phyloP scores from a whole-genome alignment of 176 grass and related monocot genomes.

The Paspalum notatum region DNA sequence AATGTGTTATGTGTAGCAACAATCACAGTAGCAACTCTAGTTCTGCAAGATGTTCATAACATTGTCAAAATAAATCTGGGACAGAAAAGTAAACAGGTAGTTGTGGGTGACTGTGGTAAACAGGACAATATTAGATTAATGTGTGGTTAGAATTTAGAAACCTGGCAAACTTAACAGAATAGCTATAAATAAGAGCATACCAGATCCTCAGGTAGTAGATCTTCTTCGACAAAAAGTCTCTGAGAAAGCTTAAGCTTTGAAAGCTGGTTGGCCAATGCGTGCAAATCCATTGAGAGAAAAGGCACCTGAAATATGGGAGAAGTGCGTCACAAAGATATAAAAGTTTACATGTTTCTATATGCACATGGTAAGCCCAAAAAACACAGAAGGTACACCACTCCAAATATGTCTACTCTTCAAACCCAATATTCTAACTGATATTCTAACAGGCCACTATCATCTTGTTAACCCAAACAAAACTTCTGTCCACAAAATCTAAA shows the following conservation, averaged over 20 bases:
- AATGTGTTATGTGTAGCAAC: not conserved
- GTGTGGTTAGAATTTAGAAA: slow-evolving; percentile 11
- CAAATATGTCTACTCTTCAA: not conserved
- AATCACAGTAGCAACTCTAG: slow-evolving; percentile 5
- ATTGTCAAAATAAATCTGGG: not conserved
- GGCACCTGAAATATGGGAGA: slow-evolving; percentile 68
- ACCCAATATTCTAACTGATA: not conserved
- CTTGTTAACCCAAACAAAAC: slow-evolving; percentile 12
- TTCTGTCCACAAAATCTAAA: not conserved
- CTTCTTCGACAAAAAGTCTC: slow-evolving; percentile 84
- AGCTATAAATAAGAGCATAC: slow-evolving; percentile 42
- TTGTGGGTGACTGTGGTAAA: not conserved
- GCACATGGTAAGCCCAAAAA: not conserved
- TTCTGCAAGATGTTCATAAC: slow-evolving; percentile 1
- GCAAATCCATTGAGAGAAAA: slow-evolving; percentile 89
- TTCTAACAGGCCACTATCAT: not conserved
- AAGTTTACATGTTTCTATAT: not conserved
- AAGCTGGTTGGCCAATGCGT: slow-evolving; percentile 72
- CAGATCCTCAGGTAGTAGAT: slow-evolving; percentile 67
- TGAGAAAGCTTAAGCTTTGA: slow-evolving; percentile 73
- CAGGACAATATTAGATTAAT: not conserved
- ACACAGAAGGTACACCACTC: not conserved
- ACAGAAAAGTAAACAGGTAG: not conserved
- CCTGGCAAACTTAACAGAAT: not conserved
- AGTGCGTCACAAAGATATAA: not conserved